These are phyloP conservation scores for Macrophomina phaseolina DNA, from an alignment of 2,329 filamentous ascomycete species.

Conservation along the genomic window DNA sequence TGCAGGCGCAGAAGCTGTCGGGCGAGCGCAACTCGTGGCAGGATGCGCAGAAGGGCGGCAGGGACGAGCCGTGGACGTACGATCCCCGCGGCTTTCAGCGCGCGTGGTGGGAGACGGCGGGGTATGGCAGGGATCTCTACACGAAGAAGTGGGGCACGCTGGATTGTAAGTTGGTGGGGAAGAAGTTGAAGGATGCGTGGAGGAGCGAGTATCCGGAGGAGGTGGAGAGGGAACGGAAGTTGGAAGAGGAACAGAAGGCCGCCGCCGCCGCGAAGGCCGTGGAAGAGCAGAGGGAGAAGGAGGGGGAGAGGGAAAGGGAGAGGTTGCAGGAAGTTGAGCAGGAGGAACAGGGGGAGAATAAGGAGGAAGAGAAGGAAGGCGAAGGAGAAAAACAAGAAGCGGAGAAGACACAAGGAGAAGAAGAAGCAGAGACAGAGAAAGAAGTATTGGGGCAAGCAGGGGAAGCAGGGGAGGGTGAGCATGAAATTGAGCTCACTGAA, in stretches of 20 bases:
- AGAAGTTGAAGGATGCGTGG: constrained; percentile 26
- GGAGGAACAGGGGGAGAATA: background rate
- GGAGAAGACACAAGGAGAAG: background rate
- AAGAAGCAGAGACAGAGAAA: background rate
- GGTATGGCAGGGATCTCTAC: constrained; percentile 29
- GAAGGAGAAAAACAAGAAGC: too few species aligned
- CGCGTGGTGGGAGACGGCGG: constrained; percentile 29
- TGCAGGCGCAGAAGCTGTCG: constrained; percentile 27
- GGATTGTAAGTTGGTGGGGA: constrained; percentile 16
- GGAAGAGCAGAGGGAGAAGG: background rate
- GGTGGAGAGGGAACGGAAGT: background rate
- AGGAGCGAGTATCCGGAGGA: constrained; percentile 25
- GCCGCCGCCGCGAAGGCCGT: background rate
- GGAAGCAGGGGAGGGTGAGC: background rate
- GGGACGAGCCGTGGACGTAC: constrained; percentile 28
- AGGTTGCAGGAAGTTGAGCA: background rate
- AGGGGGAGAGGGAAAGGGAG: background rate
- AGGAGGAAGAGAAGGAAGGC: too few species aligned
- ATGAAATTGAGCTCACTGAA: background rate
- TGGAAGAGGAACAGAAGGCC: background rate
- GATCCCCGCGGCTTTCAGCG: constrained; percentile 28
- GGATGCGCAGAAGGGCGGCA: constrained; percentile 17
- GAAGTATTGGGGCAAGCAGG: background rate
- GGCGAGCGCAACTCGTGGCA: constrained; percentile 30
- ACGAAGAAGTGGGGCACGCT: constrained; percentile 31